phyloP scores from a whole-genome alignment of 257 asterid genomes.

The Cynanchum wilfordii region DNA sequence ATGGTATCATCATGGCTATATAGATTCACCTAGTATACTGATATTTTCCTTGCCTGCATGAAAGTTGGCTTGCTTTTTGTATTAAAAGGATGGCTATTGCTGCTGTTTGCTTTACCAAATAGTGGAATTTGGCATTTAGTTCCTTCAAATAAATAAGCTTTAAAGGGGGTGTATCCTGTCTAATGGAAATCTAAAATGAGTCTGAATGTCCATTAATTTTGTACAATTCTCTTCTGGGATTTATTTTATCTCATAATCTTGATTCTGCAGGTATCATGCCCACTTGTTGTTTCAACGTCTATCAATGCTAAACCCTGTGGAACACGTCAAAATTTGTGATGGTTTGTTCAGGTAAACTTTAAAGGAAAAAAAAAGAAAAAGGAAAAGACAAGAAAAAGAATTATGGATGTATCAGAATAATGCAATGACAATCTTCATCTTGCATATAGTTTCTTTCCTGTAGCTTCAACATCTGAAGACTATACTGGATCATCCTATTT shows the following conservation, averaged over 20 bases:
- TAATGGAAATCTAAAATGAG: background rate
- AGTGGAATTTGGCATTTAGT: background rate
- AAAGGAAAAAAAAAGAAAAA: background rate
- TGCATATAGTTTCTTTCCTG: background rate
- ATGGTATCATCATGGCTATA: background rate
- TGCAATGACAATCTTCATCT: background rate
- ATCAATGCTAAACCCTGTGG: conserved; percentile 84
- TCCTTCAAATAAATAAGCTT: background rate
- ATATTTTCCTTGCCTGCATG: background rate
- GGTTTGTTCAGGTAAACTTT: conserved; percentile 69
- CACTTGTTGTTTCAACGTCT: conserved; percentile 76
- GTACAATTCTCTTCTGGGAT: background rate
- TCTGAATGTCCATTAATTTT: background rate
- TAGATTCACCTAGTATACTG: background rate
- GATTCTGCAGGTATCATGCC: conserved; percentile 77
- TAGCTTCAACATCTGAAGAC: background rate
- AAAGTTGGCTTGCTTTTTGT: background rate
- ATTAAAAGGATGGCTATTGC: background rate
- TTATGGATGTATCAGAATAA: background rate
- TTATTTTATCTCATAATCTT: conserved; percentile 13
- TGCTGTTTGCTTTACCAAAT: background rate
- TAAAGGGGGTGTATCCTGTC: background rate
- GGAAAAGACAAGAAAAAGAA: background rate
- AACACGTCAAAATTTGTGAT: conserved; percentile 60
- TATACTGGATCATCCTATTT: background rate